Evolutionary conservation across 768 basidiomycete species (phyloP).

Genomic region (Xanthoconium purpureum): DNA sequence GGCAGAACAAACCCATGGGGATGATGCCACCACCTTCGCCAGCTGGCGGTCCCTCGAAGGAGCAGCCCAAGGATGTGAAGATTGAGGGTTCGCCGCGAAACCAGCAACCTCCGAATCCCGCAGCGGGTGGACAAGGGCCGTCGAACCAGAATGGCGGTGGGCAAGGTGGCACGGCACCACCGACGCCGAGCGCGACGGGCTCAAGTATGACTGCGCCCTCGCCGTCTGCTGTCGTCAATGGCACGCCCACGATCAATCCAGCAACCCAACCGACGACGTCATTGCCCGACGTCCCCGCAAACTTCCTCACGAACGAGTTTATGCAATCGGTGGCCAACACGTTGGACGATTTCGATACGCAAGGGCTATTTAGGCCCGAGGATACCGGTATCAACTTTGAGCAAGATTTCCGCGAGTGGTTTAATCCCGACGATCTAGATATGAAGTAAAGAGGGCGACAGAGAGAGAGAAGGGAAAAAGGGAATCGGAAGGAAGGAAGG

Average conservation of each 20-base stretch:
- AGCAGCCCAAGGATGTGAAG: constrained; percentile 34
- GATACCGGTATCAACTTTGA: constrained; percentile 58
- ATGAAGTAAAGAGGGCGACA: constrained; percentile 18
- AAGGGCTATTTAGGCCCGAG: constrained; percentile 41
- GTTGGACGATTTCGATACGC: constrained; percentile 39
- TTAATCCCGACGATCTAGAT: constrained; percentile 50
- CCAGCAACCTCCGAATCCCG: constrained; percentile 28
- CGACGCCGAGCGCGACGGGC: constrained; percentile 34
- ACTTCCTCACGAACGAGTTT: constrained; percentile 37
- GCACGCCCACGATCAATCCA: constrained; percentile 29
- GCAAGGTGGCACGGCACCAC: constrained; percentile 35
- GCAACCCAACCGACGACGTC: constrained; percentile 25
- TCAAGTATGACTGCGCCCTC: constrained; percentile 38
- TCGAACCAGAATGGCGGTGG: constrained; percentile 14
- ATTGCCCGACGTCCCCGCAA: constrained; percentile 26
- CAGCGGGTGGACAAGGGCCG: constrained; percentile 24
- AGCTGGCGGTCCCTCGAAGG: constrained; percentile 32
- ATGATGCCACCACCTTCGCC: constrained; percentile 57
- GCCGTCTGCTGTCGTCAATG: constrained; percentile 35
- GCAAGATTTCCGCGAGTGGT: constrained; percentile 75
- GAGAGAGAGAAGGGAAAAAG: neutral
- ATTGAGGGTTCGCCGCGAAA: constrained; percentile 45
- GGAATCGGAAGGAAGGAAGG: constrained; percentile 4
- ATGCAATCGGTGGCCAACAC: constrained; percentile 41
- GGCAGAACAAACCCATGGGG: constrained; percentile 36